Evolutionary conservation across 495 filamentous ascomycete genomes (phyloP), one percentile per base, ranked within the genome.

Genomic region (Astrothelium subdiscretum): DNA sequence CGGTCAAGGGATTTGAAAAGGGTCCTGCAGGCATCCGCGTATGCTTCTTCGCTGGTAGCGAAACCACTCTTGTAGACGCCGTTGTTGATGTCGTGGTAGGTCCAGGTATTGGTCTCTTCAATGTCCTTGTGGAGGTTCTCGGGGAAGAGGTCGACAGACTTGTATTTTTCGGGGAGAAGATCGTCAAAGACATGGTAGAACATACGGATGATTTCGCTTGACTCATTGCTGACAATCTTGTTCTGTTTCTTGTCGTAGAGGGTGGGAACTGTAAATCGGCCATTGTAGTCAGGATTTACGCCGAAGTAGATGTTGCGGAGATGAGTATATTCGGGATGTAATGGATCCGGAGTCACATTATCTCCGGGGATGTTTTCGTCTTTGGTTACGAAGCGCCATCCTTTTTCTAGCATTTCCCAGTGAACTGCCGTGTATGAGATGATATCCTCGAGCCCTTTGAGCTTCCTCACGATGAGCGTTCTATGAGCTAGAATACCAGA

Each of bases 171-270:
- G 0, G 85, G 82, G 2, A 95, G 68, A 22, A 91, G 71, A 60
- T 83, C 79, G 69, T 96, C 89, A 69, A 92, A 96, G 62, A 84
- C 82, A 63, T 77, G 69, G 73, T 88, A 87, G 70, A 88, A 78
- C 85, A 88, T 88, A 71, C 85, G 83, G 72, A 94, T 84, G 65
- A 95, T 90, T 78, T 95, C 90, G 63, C 81, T 83, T 67, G 86
- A 89, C 79, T 95, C 90, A 65, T 95, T 95, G 73, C 81, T 91
- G 62, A 92, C 90, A 63, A 92, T 88, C 27, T 80, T 84, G 63
- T 84, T 78, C 54, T 73, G 73, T 74, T 87, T 84, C 69, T 79
- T 89, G 72, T 95, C 90, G 77, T 85, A 94, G 27, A 95, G 77
- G 31, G 83, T 80, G 2, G 90, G 90, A 6, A 95, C 88, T 0